These are phyloP conservation scores for Cordyceps militaris DNA, from an alignment of 2,329 filamentous ascomycete genomes.

Conservation along the genomic window DNA sequence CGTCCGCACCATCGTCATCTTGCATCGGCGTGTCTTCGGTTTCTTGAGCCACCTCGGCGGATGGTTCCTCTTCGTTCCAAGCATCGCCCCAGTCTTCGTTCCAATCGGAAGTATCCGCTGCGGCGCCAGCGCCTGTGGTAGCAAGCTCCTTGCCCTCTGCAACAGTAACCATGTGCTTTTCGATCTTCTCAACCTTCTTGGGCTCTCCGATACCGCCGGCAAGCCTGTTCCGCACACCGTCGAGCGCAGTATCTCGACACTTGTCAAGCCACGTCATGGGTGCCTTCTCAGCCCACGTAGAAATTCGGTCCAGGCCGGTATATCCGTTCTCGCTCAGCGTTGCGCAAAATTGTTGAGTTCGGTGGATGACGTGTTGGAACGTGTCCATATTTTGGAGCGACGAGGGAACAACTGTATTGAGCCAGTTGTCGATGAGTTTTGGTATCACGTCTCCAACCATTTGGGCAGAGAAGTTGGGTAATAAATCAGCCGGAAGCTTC, in stretches of 20 bases:
- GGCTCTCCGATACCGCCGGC: conserved; percentile 58
- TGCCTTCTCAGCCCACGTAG: conserved; percentile 73
- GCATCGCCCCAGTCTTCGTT: conserved; percentile 67
- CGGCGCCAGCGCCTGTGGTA: conserved; percentile 41
- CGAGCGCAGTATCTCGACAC: conserved; percentile 71
- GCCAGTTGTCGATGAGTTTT: conserved; percentile 64
- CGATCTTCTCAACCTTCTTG: conserved; percentile 71
- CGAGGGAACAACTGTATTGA: conserved; percentile 69
- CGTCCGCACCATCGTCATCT: conserved; percentile 49
- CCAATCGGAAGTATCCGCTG: conserved; percentile 57
- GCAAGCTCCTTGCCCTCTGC: conserved; percentile 59
- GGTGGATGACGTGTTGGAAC: conserved; percentile 65
- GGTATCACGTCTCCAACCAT: conserved; percentile 65
- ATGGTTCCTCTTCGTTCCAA: conserved; percentile 65
- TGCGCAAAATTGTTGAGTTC: conserved; percentile 57
- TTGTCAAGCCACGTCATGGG: conserved; percentile 81
- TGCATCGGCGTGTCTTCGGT: conserved; percentile 12
- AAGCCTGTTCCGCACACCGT: conserved; percentile 64
- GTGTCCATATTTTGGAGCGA: conserved; percentile 61
- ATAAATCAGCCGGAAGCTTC: conserved; percentile 46
- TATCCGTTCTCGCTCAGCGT: conserved; percentile 57
- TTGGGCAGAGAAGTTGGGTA: conserved; percentile 55
- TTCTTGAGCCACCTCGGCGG: conserved; percentile 17
- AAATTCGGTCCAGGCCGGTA: conserved; percentile 54
- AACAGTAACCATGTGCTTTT: conserved; percentile 70